These are phyloP conservation scores for Lactarius sanguifluus DNA, from an alignment of 768 basidiomycete genomes.

Conservation along the genomic window DNA sequence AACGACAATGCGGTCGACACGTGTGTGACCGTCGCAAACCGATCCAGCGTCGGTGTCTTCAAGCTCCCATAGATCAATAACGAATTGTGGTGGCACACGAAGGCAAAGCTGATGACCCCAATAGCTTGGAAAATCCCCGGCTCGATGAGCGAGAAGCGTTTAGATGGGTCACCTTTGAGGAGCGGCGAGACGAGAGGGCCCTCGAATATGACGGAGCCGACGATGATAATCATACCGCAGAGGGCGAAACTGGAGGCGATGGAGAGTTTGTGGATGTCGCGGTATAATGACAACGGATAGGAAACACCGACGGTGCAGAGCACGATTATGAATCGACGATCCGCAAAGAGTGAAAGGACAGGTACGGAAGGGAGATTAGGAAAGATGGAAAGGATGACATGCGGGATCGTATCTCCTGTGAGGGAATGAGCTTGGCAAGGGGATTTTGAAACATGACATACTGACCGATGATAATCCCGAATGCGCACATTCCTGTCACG, in stretches of 20 bases:
- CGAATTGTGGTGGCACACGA: constrained; percentile 98
- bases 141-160: constrained; percentile 72
- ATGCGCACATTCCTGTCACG: constrained; percentile 87
- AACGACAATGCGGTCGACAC: constrained; percentile 84
- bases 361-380: constrained; percentile 64
- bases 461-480: constrained; percentile 87
- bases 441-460: neutral
- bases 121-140: constrained; percentile 92
- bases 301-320: constrained; percentile 87
- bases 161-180: constrained; percentile 72
- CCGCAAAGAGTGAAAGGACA: constrained; percentile 72
- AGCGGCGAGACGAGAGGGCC: constrained; percentile 72
- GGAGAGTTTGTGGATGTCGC: constrained; percentile 96
- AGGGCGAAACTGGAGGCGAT: constrained; percentile 90
- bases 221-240: constrained; percentile 92
- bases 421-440: constrained; percentile 7
- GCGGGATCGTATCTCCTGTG: constrained; percentile 90
- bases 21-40: constrained; percentile 91
- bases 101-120: constrained; percentile 95
- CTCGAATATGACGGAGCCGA: constrained; percentile 78
- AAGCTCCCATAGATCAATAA: constrained; percentile 94
- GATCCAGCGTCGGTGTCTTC: constrained; percentile 89
- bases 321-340: constrained; percentile 86
- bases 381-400: constrained; percentile 86
- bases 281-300: constrained; percentile 92